These are phyloP conservation scores for Arabidopsis thaliana DNA, from an alignment of 345 rosid genomes.

Conservation along the genomic window TAIR10.1 NC_003076.8:22440501-22441000, in stretches of 20 bases:
- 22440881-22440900: constrained; percentile 39
- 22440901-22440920: constrained; percentile 40
- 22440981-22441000: constrained; percentile 27
- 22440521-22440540: constrained; percentile 38
- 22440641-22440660: constrained; percentile 17
- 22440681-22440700: constrained; percentile 49
- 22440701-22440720: constrained; percentile 34
- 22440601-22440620: constrained; percentile 29
- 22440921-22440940: constrained; percentile 44
- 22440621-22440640: constrained; percentile 41
- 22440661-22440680: constrained; percentile 46
- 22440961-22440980: constrained; percentile 29
- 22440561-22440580: neutral
- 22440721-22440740: constrained; percentile 40
- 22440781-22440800: constrained; percentile 47
- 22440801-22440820: constrained; percentile 3
- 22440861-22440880: constrained; percentile 45
- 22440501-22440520: constrained; percentile 42
- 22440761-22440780: constrained; percentile 56
- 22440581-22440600: constrained; percentile 16
- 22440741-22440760: constrained; percentile 51
- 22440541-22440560: constrained; percentile 20
- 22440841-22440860: constrained; percentile 42
- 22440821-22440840: constrained; percentile 41
- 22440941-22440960: constrained; percentile 20